phyloP scores from a whole-genome alignment of 768 basidiomycete species.

The Leucocoprinus birnbaumii region DNA sequence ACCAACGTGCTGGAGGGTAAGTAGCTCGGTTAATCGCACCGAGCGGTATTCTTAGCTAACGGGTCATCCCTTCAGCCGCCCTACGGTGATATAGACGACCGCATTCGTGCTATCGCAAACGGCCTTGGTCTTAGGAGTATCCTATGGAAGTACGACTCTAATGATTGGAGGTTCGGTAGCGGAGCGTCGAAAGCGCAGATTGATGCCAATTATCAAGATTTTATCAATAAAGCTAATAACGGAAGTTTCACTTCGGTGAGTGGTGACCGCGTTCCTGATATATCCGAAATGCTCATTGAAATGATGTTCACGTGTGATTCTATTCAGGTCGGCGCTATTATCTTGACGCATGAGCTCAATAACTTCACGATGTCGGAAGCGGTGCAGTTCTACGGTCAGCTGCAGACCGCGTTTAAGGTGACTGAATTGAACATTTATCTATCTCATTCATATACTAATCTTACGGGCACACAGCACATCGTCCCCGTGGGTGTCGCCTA shows the following conservation, averaged over 20 bases:
- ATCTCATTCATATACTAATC: no score
- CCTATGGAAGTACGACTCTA: slow-evolving; percentile 68
- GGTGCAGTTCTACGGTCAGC: slow-evolving; percentile 42
- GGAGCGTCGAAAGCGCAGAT: slow-evolving; percentile 40
- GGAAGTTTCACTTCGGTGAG: slow-evolving; percentile 38
- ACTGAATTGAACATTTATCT: no score
- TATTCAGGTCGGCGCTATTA: slow-evolving; percentile 43
- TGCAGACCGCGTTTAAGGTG: slow-evolving; percentile 46
- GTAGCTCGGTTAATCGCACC: slow-evolving; percentile 12
- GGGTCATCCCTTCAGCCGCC: slow-evolving; percentile 41
- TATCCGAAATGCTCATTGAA: not conserved
- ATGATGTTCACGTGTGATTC: not conserved
- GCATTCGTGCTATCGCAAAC: slow-evolving; percentile 67
- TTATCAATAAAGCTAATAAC: slow-evolving; percentile 44
- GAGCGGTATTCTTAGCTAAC: not conserved
- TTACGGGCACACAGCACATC: slow-evolving; percentile 32
- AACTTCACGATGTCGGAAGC: slow-evolving; percentile 61
- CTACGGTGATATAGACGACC: slow-evolving; percentile 73
- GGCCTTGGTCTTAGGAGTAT: slow-evolving; percentile 69
- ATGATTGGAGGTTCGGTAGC: slow-evolving; percentile 67
- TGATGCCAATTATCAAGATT: slow-evolving; percentile 48
- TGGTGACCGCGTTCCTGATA: slow-evolving; percentile 4
- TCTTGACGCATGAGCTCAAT: slow-evolving; percentile 58
- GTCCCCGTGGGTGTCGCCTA: slow-evolving; percentile 53
- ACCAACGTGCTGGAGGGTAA: slow-evolving; percentile 58